Evolutionary conservation across 202 grass and related monocot genomes (phyloP).

Genomic region (Musa balbisiana): DNA sequence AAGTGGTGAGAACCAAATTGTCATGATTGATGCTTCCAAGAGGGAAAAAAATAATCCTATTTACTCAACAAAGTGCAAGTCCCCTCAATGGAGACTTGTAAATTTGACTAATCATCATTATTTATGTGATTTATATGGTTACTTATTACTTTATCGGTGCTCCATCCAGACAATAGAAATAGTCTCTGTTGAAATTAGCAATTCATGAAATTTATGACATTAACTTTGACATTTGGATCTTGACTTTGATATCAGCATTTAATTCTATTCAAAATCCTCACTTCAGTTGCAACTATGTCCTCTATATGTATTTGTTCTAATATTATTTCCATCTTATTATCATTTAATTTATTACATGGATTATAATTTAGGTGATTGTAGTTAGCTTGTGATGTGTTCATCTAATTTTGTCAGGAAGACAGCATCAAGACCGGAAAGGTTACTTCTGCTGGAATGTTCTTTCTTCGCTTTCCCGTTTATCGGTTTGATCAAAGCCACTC

Average conservation of each 20-base stretch:
- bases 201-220: too few species aligned
- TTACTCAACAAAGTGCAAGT: too few species aligned
- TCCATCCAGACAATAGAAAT: too few species aligned
- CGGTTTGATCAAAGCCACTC: constrained; percentile 70
- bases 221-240: too few species aligned
- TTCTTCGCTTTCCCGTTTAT: constrained; percentile 98
- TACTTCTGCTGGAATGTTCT: constrained; percentile 94
- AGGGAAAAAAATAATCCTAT: too few species aligned
- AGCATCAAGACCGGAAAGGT: constrained; percentile 78
- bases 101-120: too few species aligned
- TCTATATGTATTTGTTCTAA: background rate
- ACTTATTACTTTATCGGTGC: too few species aligned
- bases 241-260: background rate
- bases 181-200: too few species aligned
- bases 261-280: background rate
- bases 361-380: background rate
- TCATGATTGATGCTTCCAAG: too few species aligned
- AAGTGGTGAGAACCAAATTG: too few species aligned
- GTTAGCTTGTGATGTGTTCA: background rate
- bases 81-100: too few species aligned
- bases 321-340: background rate
- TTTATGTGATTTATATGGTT: too few species aligned
- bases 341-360: constrained; percentile 6
- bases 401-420: constrained; percentile 56
- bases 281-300: background rate